phyloP scores from a whole-genome alignment of 1,139 yeast genomes.

The Saccharomyces hybrid region DNA sequence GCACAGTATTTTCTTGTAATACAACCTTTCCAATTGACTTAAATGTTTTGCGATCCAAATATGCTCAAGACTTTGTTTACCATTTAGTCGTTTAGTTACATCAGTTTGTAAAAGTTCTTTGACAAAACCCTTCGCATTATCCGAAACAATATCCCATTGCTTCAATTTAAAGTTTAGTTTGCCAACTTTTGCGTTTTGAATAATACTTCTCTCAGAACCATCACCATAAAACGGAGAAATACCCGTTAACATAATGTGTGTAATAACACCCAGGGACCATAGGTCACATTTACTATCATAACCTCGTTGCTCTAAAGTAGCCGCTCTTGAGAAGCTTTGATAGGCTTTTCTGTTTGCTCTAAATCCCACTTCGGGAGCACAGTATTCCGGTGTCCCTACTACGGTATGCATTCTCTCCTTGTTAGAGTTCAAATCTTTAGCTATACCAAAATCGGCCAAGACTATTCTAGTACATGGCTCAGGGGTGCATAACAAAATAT shows the following conservation, averaged over 20 bases:
- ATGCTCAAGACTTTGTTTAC: conserved; percentile 37
- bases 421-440: conserved; percentile 36
- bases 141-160: conserved; percentile 39
- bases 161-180: conserved; percentile 34
- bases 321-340: conserved; percentile 34
- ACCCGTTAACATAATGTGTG: conserved; percentile 50
- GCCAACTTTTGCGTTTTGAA: conserved; percentile 37
- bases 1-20: conserved; percentile 27
- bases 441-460: conserved; percentile 63
- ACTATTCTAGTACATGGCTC: conserved; percentile 45
- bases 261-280: conserved; percentile 60
- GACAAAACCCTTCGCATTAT: conserved; percentile 41
- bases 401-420: conserved; percentile 43
- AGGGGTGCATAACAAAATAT: conserved; percentile 47
- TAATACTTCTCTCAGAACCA: conserved; percentile 35
- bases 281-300: conserved; percentile 54
- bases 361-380: conserved; percentile 59
- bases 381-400: conserved; percentile 62
- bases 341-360: conserved; percentile 26
- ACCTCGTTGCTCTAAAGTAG: conserved; percentile 32
- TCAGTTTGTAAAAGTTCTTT: conserved; percentile 36
- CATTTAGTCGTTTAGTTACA: conserved; percentile 35
- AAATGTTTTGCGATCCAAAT: conserved; percentile 41
- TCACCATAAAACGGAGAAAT: conserved; percentile 47
- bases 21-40: conserved; percentile 26